Percentiles rank a stretch among this genome's conserved stretches.
These are phyloP conservation scores for Drechslera avenae DNA, from an alignment of 2,329 filamentous ascomycete species.

Conservation along the genomic window DNA sequence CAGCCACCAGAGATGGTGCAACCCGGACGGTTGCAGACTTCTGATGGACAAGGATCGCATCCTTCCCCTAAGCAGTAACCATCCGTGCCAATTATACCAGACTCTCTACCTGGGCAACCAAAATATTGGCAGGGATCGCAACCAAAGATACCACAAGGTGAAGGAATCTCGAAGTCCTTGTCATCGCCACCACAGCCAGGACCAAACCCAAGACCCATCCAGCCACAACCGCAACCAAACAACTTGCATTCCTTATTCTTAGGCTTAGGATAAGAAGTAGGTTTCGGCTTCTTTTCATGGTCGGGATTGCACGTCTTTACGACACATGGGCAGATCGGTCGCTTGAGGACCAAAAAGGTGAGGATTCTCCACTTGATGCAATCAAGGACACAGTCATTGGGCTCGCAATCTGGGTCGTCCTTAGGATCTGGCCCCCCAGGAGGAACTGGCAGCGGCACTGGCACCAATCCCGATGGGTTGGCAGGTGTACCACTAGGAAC, in stretches of 20 bases:
- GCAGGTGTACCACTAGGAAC: too few relatives aligned
- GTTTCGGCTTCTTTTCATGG: constrained; percentile 3
- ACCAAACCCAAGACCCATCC: constrained; percentile 29
- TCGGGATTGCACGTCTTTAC: constrained; percentile 17
- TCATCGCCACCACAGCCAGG: constrained; percentile 19
- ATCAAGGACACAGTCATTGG: constrained; percentile 16
- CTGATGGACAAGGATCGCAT: constrained; percentile 23
- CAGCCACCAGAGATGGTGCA: constrained; percentile 21
- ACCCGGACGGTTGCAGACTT: constrained; percentile 21
- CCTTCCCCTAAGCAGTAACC: constrained; percentile 24
- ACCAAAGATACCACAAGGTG: constrained; percentile 26
- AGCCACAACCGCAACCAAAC: constrained; percentile 33
- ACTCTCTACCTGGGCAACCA: constrained; percentile 17
- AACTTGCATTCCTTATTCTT: constrained; percentile 17
- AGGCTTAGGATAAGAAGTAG: constrained; percentile 7
- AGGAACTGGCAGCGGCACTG: not conserved
- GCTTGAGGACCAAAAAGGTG: constrained; percentile 13
- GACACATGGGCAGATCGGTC: constrained; percentile 19
- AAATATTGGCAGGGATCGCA: constrained; percentile 22
- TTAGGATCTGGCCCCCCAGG: constrained; percentile 6
- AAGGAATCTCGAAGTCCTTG: not conserved
- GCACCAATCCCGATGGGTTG: too few relatives aligned
- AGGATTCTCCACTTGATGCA: constrained; percentile 8
- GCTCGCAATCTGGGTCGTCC: constrained; percentile 12
- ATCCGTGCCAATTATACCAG: constrained; percentile 21